These are phyloP conservation scores for Populus simonii DNA, from an alignment of 345 rosid species.

Conservation along the genomic window DNA sequence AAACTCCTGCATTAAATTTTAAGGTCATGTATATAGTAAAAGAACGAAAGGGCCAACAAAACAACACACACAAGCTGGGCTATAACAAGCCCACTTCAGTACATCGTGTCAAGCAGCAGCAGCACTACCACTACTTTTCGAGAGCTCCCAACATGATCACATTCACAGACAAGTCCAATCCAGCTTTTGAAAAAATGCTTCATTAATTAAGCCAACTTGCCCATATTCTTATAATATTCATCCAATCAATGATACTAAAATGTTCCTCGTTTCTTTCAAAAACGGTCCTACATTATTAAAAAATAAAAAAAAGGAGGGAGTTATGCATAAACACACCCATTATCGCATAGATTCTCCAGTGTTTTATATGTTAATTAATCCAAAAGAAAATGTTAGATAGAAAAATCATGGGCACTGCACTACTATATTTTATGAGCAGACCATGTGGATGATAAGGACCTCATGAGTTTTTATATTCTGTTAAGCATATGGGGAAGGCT, in stretches of 20 bases:
- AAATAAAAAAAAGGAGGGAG: background rate
- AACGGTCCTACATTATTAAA: background rate
- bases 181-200: background rate
- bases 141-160: background rate
- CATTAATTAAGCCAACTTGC: background rate
- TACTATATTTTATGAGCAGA: background rate
- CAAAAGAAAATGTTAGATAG: constrained; percentile 24
- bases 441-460: constrained; percentile 10
- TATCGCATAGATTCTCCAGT: constrained; percentile 26
- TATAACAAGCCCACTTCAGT: too few relatives aligned
- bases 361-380: constrained; percentile 22
- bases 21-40: too few relatives aligned
- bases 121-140: background rate
- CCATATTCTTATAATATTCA: background rate
- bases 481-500: constrained; percentile 6
- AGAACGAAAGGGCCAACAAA: too few relatives aligned
- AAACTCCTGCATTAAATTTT: too few relatives aligned
- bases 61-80: too few relatives aligned
- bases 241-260: background rate
- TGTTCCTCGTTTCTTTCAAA: background rate
- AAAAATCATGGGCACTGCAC: background rate
- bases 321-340: constrained; percentile 12
- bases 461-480: background rate
- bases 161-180: background rate
- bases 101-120: background rate